phyloP scores from a whole-genome alignment of 2,329 filamentous ascomycete species.

The Penicillium sp. region DNA sequence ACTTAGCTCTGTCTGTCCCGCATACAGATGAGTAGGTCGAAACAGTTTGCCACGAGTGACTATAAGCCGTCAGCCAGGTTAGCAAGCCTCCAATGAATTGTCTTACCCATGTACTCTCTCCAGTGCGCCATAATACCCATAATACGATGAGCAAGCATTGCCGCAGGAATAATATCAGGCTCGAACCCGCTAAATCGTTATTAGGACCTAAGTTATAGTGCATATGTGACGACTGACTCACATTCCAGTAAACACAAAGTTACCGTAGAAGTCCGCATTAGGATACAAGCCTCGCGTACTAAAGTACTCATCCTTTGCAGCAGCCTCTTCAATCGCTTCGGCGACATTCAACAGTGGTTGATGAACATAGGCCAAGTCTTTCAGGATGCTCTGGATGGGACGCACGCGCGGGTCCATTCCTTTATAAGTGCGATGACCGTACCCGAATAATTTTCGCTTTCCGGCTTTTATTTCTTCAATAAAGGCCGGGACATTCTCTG shows the following conservation, averaged over 20 bases:
- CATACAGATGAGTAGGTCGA: constrained; percentile 31
- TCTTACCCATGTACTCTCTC: constrained; percentile 33
- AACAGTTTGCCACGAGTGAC: constrained; percentile 30
- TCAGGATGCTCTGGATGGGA: constrained; percentile 25
- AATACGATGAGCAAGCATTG: constrained; percentile 32
- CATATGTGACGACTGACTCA: constrained; percentile 14
- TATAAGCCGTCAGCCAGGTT: constrained; percentile 9
- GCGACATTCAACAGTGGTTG: constrained; percentile 26
- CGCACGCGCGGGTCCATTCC: constrained; percentile 28
- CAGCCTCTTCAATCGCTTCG: constrained; percentile 27
- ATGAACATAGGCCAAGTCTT: constrained; percentile 17
- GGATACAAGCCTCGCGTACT: constrained; percentile 36
- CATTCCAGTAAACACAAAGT: constrained; percentile 45
- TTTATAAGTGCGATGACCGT: constrained; percentile 35
- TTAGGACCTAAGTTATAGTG: not conserved
- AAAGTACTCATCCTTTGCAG: constrained; percentile 30
- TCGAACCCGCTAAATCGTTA: constrained; percentile 25
- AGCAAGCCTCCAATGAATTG: constrained; percentile 4
- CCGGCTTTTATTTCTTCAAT: constrained; percentile 30
- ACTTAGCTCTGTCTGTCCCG: constrained; percentile 12
- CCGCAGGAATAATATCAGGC: constrained; percentile 29
- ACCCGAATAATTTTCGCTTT: constrained; percentile 30
- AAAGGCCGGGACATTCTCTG: constrained; percentile 30
- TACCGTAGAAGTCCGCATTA: constrained; percentile 48
- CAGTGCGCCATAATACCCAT: constrained; percentile 37